Base-by-base conservation (phyloP, 2,329 filamentous ascomycete genomes). In the Xylariaceae sp. region DNA sequence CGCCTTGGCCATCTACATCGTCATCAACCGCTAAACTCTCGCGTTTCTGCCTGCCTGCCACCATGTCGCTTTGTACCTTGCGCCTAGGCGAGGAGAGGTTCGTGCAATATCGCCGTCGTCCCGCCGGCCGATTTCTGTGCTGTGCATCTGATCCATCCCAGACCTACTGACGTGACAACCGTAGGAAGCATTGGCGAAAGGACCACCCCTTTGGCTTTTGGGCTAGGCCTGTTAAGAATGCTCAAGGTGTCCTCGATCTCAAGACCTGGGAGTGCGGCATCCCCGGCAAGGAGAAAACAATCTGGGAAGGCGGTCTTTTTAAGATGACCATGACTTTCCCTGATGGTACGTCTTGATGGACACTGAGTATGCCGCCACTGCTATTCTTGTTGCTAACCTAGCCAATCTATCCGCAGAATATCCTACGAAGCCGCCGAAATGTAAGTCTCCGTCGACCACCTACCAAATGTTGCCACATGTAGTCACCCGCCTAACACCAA, bases 161-260 rank as follows among this genome's bases (percentile, higher is more conserved):
- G 24, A 24, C 33, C 16, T 33, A 39, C 66, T 66, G 39, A 64
- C 58, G 23, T 47, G 6, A 46, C 8, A 24, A 49, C 67, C 9
- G 36, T 44, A 96, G 93, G 63, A 98, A 96, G 79, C 92, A 96
- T 78, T 99, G 95, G 95, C 88, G 95, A 65, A 88, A 88, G 72
- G 94, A 99, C 68, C 95, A 99, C 71, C 96, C 96, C 0, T 99
- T 99, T 71, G 95, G 95, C 60, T 99, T 99, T 79, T 96, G 90
- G 75, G 95, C 95, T 21, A 91, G 93, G 72, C 95, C 96, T 11
- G 81, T 88, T 61, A 90, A 94, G 67, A 93, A 87, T 62, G 75
- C 87, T 16, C 84, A 91, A 65, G 93, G 92, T 53, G 86, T 92
- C 1, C 83, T 98, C 49, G 95, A 99, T 71, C 82, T 99, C 63